Evolutionary conservation across 352 stramenopile species (phyloP).

Genomic region (Globisporangium ultimum): DNA sequence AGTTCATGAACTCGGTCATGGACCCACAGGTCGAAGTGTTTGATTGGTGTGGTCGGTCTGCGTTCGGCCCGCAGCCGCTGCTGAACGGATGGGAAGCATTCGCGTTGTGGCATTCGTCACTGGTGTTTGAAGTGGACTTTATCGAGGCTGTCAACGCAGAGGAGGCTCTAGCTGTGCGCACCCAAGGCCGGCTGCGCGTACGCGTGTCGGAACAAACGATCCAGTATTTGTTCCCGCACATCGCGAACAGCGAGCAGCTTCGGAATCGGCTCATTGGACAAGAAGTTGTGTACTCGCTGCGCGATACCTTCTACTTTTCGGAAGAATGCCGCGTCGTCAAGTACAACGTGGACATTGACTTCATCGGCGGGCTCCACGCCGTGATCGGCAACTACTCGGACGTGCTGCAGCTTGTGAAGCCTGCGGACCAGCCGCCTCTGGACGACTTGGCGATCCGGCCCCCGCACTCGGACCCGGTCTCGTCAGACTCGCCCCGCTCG

Average conservation of each 20-base stretch:
- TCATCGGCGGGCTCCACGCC: conserved; percentile 27
- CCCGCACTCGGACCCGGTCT: neutral
- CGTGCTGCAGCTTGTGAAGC: conserved; percentile 31
- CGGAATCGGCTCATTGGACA: conserved; percentile 26
- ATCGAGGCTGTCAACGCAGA: conserved; percentile 33
- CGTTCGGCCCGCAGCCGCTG: conserved; percentile 25
- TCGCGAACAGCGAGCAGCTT: conserved; percentile 20
- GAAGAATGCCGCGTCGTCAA: conserved; percentile 35
- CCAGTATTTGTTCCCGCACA: conserved; percentile 37
- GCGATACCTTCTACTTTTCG: conserved; percentile 45
- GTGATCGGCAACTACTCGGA: conserved; percentile 31
- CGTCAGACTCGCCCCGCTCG: conserved; percentile 16
- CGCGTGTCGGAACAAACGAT: conserved; percentile 36
- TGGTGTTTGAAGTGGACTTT: conserved; percentile 30
- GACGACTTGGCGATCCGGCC: conserved; percentile 34
- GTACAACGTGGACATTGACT: conserved; percentile 42
- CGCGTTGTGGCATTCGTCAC: conserved; percentile 33
- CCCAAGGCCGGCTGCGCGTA: conserved; percentile 28
- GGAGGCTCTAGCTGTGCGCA: conserved; percentile 32
- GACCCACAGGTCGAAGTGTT: conserved; percentile 34
- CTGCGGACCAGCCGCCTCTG: conserved; percentile 26
- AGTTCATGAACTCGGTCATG: conserved; percentile 43
- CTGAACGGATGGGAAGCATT: conserved; percentile 38
- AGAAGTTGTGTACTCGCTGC: conserved; percentile 38
- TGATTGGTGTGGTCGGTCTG: conserved; percentile 38